Conservation (phyloP, 2,329 filamentous ascomycete species). For the Cercospora canescens region DNA sequence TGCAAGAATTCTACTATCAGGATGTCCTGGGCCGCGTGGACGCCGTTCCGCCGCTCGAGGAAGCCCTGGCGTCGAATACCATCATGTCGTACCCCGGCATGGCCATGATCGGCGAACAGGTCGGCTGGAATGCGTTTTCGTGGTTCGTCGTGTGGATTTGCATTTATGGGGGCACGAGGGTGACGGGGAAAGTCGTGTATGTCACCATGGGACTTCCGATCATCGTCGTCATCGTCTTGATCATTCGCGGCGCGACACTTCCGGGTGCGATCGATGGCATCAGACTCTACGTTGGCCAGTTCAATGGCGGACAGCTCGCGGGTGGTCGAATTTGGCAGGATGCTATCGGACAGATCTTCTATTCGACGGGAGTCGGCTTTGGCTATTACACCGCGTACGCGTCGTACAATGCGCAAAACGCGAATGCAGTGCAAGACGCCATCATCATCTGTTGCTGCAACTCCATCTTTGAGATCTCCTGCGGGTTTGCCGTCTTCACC, state of each 20-base stretch:
- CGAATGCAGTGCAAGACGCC: constrained; percentile 61
- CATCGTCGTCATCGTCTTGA: constrained; percentile 56
- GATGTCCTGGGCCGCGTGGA: constrained; percentile 52
- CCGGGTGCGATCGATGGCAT: constrained; percentile 56
- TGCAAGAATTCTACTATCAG: constrained; percentile 49
- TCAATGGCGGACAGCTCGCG: constrained; percentile 53
- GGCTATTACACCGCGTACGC: constrained; percentile 62
- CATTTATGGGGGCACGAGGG: constrained; percentile 59
- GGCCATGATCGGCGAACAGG: constrained; percentile 55
- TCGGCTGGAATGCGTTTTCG: constrained; percentile 59
- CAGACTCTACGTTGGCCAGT: constrained; percentile 50
- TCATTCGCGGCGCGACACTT: constrained; percentile 57
- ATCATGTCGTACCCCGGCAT: constrained; percentile 52
- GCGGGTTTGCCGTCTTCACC: constrained; percentile 54
- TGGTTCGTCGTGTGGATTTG: constrained; percentile 62
- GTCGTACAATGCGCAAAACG: constrained; percentile 57
- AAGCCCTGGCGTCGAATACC: constrained; percentile 40
- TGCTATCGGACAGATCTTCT: constrained; percentile 55
- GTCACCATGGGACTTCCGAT: constrained; percentile 62
- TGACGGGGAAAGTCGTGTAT: constrained; percentile 62
- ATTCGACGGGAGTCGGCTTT: constrained; percentile 60
- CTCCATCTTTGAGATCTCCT: constrained; percentile 57
- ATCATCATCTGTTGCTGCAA: constrained; percentile 44
- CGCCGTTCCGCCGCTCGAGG: constrained; percentile 36
- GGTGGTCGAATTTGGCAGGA: constrained; percentile 58